phyloP scores from a whole-genome alignment of 495 filamentous ascomycete species.

The Endocarpon pusillum region DNA sequence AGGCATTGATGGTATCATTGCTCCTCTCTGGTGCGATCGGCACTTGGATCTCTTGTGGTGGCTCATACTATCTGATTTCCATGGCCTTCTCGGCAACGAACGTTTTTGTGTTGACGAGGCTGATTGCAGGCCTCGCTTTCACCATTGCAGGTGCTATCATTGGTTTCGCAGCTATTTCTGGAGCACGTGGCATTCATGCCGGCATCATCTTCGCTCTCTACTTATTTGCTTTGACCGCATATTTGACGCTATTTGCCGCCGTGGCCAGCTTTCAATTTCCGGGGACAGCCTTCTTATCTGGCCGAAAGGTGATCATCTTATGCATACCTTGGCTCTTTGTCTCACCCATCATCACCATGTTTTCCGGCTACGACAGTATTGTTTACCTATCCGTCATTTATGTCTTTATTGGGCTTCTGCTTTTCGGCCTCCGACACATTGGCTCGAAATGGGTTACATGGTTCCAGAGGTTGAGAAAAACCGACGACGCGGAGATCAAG shows the following conservation, averaged over 20 bases:
- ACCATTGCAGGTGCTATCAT: constrained; percentile 28
- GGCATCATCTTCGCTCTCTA: constrained; percentile 35
- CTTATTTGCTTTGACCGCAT: constrained; percentile 28
- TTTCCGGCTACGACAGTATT: constrained; percentile 25
- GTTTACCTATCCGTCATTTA: constrained; percentile 33
- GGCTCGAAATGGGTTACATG: constrained; percentile 35
- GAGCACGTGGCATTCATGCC: constrained; percentile 19
- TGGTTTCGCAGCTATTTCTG: constrained; percentile 31
- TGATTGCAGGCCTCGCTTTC: constrained; percentile 41
- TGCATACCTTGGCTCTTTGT: constrained; percentile 31
- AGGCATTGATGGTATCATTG: constrained; percentile 38
- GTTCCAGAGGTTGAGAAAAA: constrained; percentile 28
- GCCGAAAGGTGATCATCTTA: constrained; percentile 26
- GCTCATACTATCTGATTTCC: constrained; percentile 41
- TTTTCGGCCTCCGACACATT: constrained; percentile 27
- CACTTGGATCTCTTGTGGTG: constrained; percentile 40
- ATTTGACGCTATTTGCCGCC: constrained; percentile 31
- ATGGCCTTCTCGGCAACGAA: constrained; percentile 44
- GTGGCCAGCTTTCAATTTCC: constrained; percentile 41
- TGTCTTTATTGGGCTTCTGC: constrained; percentile 24
- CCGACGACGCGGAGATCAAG: constrained; percentile 29
- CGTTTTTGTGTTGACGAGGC: constrained; percentile 39
- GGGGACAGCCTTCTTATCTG: constrained; percentile 32
- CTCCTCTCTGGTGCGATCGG: constrained; percentile 39
- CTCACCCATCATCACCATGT: constrained; percentile 29